Conservation (phyloP, 192 early-diverging fungal species). For the Fimicolochytrium jonesii region DNA sequence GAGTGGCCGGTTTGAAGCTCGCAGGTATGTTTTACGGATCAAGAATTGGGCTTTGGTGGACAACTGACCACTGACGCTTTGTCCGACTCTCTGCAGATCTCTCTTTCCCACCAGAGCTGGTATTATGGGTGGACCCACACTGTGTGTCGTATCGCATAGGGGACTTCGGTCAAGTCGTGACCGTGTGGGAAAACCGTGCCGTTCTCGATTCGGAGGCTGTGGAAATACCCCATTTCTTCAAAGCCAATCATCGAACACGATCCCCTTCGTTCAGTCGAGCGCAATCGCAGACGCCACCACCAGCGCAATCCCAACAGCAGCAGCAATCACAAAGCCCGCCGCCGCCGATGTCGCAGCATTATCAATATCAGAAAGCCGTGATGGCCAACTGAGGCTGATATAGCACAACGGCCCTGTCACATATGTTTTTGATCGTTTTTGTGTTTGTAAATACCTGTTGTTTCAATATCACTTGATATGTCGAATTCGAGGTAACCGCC, state of each 20-base stretch:
- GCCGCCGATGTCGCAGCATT: conserved; percentile 1
- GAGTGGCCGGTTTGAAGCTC: neutral
- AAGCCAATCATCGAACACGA: conserved; percentile 2
- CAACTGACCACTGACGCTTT: neutral
- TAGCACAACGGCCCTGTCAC: too few relatives aligned
- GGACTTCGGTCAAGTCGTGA: conserved; percentile 29
- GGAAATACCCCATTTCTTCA: conserved; percentile 2
- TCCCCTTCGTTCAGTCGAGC: conserved; percentile 7
- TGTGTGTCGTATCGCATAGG: conserved; percentile 28
- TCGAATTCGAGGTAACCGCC: too few relatives aligned
- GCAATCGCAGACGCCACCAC: conserved; percentile 9
- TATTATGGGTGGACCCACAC: conserved; percentile 34
- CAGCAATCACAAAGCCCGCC: neutral
- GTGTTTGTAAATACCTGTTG: too few relatives aligned
- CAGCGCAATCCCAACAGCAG: neutral
- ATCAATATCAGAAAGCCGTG: conserved; percentile 10
- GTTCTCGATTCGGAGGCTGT: conserved; percentile 1
- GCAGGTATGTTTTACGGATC: conserved; percentile 8
- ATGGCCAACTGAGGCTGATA: conserved; percentile 20
- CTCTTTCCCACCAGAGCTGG: conserved; percentile 30
- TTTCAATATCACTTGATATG: too few relatives aligned
- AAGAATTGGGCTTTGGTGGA: too few relatives aligned
- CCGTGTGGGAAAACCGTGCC: conserved; percentile 27
- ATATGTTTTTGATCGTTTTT: too few relatives aligned
- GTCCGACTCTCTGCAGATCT: neutral